Base-by-base conservation (phyloP, 495 filamentous ascomycete species). In the Daldinia concentrica region DNA sequence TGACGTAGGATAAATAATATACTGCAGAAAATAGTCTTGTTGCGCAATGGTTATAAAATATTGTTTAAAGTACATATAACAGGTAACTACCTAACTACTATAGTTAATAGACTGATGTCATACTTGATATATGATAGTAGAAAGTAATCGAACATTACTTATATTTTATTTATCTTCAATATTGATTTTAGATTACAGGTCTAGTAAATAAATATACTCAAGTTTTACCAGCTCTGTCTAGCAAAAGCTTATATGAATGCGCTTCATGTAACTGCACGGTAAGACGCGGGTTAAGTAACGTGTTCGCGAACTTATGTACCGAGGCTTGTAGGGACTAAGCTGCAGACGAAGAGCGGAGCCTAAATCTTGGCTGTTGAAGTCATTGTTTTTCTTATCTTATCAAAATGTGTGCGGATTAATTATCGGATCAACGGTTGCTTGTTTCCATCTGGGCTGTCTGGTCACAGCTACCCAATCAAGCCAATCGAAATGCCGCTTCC, bases 351-450 rank as follows among this genome's bases (percentile, higher is more conserved):
- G 19, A 48, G 19, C 17, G 19, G 43, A 48, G 43, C 19, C 43
- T 3, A 34, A 39, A 34, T 59, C 50, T 59, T 58, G 51, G 66
- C 50, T 26, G 19, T 24, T 64, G 67, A 69, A 69, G 68, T 72
- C 69, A 70, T 71, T 61, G 62, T 60, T 73, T 41, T 19, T 52
- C 45, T 69, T 71, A 71, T 77, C 75, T 77, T 75, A 77, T 75
- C 75, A 48, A 12, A 32, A 52, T 27, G 43, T 63, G 32, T 11
- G 8, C 66, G 71, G 73, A 64, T 75, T 68, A 75, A 75, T 30
- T 64, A 36, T 71, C 69, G 75, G 67, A 71, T 67, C 63, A 67
- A 71, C 6, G 17, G 56, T 62, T 3, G 58, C 37, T 58, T 70
- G 34, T 45, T 36, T 24, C 37, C 27, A 6, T 29, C 50, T 60